These are phyloP conservation scores for Grigorovia jiainica DNA, from an alignment of 805 yeast species.

Conservation along the genomic window DNA sequence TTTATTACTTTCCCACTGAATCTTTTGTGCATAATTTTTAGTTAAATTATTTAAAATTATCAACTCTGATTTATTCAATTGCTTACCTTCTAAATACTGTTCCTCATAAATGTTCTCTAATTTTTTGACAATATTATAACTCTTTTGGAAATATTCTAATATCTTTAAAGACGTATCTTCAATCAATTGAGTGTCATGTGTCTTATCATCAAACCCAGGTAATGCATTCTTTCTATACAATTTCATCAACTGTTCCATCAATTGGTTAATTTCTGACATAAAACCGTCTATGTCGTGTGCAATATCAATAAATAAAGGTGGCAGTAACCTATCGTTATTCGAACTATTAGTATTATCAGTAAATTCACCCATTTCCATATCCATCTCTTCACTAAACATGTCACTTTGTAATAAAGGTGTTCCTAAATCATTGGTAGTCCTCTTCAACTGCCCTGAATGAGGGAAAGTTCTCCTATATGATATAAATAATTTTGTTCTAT, in stretches of 20 bases:
- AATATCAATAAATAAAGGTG: slow-evolving; percentile 72
- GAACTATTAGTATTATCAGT: neutral
- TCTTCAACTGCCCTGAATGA: slow-evolving; percentile 33
- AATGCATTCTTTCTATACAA: slow-evolving; percentile 74
- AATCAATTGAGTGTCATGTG: slow-evolving; percentile 64
- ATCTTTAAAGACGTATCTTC: slow-evolving; percentile 68
- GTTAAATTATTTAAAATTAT: slow-evolving; percentile 70
- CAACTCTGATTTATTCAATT: slow-evolving; percentile 37
- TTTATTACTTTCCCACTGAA: slow-evolving; percentile 67
- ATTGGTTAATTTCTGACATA: slow-evolving; percentile 41
- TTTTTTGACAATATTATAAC: slow-evolving; percentile 67
- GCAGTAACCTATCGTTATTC: slow-evolving; percentile 42
- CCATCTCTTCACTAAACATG: slow-evolving; percentile 17
- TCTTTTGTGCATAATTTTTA: slow-evolving; percentile 73
- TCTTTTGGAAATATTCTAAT: slow-evolving; percentile 66
- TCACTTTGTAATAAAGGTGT: neutral
- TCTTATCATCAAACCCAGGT: slow-evolving; percentile 81
- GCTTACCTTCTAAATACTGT: slow-evolving; percentile 30
- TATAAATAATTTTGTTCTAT: slow-evolving; percentile 82
- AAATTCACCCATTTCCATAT: slow-evolving; percentile 25
- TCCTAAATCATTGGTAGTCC: slow-evolving; percentile 2
- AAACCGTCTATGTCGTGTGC: slow-evolving; percentile 61
- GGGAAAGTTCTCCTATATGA: slow-evolving; percentile 88
- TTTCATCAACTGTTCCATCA: slow-evolving; percentile 52
- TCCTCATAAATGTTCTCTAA: slow-evolving; percentile 38